Conservation (phyloP, 345 rosid species). For the Citrus sinensis region DVS_A1.0 CM039165.1:34622501-34623000, state of each 20-base stretch:
- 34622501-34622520: constrained; percentile 38
- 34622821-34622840: constrained; percentile 99
- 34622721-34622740: constrained; percentile 90
- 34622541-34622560: constrained; percentile 36
- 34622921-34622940: background rate
- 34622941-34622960: background rate
- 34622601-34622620: constrained; percentile 52
- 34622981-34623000: background rate
- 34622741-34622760: constrained; percentile 86
- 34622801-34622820: constrained; percentile 96
- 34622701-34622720: constrained; percentile 80
- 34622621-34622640: constrained; percentile 73
- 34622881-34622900: background rate
- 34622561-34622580: constrained; percentile 35
- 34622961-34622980: background rate
- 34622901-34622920: background rate
- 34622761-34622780: constrained; percentile 91
- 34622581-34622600: constrained; percentile 52
- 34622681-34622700: constrained; percentile 75
- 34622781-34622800: constrained; percentile 87
- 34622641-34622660: constrained; percentile 95
- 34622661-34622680: constrained; percentile 89
- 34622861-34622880: background rate
- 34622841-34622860: constrained; percentile 3
- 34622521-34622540: constrained; percentile 35